Evolutionary conservation across 768 basidiomycete genomes (phyloP).

Genomic region (Termitomyces sp.): DNA sequence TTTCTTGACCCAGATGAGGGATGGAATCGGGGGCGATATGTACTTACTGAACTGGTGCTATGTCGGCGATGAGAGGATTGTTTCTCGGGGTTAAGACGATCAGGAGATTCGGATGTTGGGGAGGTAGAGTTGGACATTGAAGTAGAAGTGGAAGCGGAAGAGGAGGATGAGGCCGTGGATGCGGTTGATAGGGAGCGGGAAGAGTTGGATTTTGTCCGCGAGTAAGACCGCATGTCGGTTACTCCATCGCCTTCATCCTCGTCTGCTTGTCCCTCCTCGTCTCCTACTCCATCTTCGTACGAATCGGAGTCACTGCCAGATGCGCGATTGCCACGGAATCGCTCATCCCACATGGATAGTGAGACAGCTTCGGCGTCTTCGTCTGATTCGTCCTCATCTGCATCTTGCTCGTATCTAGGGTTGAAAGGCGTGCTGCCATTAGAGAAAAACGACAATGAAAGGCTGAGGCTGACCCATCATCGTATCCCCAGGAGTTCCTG

Average conservation of each 20-base stretch:
- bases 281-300: slow-evolving; percentile 22
- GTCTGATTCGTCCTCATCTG: slow-evolving; percentile 52
- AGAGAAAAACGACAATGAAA: slow-evolving; percentile 4
- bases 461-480: slow-evolving; percentile 49
- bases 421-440: background rate
- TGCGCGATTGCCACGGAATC: slow-evolving; percentile 17
- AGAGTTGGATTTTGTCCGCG: slow-evolving; percentile 16
- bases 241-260: slow-evolving; percentile 39
- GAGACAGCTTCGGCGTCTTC: slow-evolving; percentile 28
- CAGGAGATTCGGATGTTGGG: slow-evolving; percentile 18
- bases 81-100: slow-evolving; percentile 9
- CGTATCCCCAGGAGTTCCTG: slow-evolving; percentile 38
- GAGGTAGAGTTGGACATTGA: slow-evolving; percentile 18
- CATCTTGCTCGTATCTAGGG: slow-evolving; percentile 62
- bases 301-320: slow-evolving; percentile 37
- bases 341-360: slow-evolving; percentile 18
- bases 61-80: slow-evolving; percentile 15
- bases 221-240: slow-evolving; percentile 54
- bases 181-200: slow-evolving; percentile 38
- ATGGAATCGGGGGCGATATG: slow-evolving; percentile 16
- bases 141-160: slow-evolving; percentile 27
- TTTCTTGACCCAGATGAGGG: slow-evolving; percentile 16
- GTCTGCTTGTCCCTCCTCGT: slow-evolving; percentile 23
- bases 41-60: slow-evolving; percentile 18
- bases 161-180: slow-evolving; percentile 38